Conservation (phyloP, 2,329 filamentous ascomycete species). For the Drechslerella dactyloides region DNA sequence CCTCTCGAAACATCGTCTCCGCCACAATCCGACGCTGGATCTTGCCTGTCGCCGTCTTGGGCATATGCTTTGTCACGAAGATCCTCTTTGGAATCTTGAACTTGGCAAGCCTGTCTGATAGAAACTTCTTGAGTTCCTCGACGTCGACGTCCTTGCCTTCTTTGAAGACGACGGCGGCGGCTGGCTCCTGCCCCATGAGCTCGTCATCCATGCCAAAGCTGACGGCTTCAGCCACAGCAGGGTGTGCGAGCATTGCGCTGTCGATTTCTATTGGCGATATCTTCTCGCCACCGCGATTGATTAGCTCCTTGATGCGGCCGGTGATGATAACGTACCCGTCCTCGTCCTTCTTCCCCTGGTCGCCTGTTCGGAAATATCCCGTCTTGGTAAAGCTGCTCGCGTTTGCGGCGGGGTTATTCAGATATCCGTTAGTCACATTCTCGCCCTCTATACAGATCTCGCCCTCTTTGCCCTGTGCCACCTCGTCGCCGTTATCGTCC, state of each 20-base stretch:
- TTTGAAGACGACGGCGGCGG: constrained; percentile 76
- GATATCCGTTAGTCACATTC: constrained; percentile 83
- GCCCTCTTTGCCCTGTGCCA: constrained; percentile 72
- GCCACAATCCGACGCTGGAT: constrained; percentile 86
- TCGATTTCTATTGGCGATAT: constrained; percentile 88
- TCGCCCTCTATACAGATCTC: constrained; percentile 83
- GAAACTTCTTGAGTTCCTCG: constrained; percentile 71
- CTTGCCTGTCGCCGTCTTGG: constrained; percentile 91
- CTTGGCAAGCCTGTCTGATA: constrained; percentile 73
- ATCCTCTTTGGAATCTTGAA: constrained; percentile 88
- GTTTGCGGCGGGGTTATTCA: constrained; percentile 82
- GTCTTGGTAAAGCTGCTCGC: constrained; percentile 72
- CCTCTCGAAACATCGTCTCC: constrained; percentile 79
- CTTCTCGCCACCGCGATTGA: constrained; percentile 89
- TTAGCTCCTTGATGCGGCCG: constrained; percentile 90
- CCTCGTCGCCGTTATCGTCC: constrained; percentile 68
- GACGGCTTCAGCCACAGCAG: constrained; percentile 76
- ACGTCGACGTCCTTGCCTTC: constrained; percentile 65
- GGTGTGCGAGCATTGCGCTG: constrained; percentile 77
- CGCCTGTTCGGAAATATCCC: constrained; percentile 87
- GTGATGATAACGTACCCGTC: constrained; percentile 87
- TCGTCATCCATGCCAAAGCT: constrained; percentile 84
- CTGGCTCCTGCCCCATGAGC: constrained; percentile 82
- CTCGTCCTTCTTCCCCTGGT: constrained; percentile 79
- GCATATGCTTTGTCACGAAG: constrained; percentile 83